Base-by-base conservation (phyloP, 1,139 yeast genomes). In the Yamadazyma dendronema region DNA sequence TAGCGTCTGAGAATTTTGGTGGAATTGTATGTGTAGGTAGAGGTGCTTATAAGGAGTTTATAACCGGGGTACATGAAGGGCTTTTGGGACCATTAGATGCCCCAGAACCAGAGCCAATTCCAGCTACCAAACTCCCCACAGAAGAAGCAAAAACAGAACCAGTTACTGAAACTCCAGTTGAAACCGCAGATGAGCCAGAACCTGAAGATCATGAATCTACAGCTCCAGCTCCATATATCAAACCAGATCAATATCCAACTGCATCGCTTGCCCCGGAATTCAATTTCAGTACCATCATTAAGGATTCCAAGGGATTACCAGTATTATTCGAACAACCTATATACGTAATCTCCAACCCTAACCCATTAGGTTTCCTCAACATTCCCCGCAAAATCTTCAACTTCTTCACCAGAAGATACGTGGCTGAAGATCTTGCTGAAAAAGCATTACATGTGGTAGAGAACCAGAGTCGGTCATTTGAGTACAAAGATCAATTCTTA, bases 11-110 rank as follows among this genome's bases (percentile, higher is more conserved):
- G 21, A 30, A 28, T 4, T 77, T 83, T 7, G 97, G 97, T 15
- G 98, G 98, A 34, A 83, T 89, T 11, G 75, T 94, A 17, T 87
- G 97, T 58, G 67, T 94, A 23, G 99, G 99, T 3, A 74, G 99
- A 56, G 98, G 98, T 40, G 92, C 97, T 0, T 92, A 79, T 60
- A 92, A 90, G 59, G 99, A 94, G 65, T 94, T 87, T 56, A 60
- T 94, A 39, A 75, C 78, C 36, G 99, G 98, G 6, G 59, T 94
- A 8, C 97, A 92, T 53, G 98, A 94, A 62, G 99, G 98, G 7
- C 72, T 94, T 56, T 64, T 94, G 35, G 98, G 98, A 0, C 97
- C 97, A 2, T 65, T 90, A 42, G 89, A 83, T 21, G 73, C 74
- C 39, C 94, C 95, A 38, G 33, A 28, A 17, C 14, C 28, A 7